Evolutionary conservation across 345 rosid genomes (phyloP), one percentile per base, ranked within the genome.

Genomic region (Triadica sebifera): DNA sequence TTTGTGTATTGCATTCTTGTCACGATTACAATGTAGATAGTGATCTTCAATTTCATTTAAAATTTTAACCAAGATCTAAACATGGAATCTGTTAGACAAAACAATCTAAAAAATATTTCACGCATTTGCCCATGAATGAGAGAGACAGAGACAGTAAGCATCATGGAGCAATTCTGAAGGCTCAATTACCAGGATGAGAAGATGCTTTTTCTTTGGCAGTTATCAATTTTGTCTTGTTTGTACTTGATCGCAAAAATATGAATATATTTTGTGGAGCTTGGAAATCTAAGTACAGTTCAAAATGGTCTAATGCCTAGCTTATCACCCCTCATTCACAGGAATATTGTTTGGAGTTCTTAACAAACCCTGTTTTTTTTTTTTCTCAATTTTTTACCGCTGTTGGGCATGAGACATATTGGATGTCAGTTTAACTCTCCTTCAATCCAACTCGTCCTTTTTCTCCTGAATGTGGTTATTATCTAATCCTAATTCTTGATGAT

Each of bases 381-480:
- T 22, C 8, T 39, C n/a, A 39, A 15, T 17, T 11, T 17, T n/a
- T 65, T 69, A 9, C 55, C 1, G 11, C 16, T 59, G 45, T 72
- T 20, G 59, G 15, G 16, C 20, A 12, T 3, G 6, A 50, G 61
- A 73, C 64, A 25, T 20, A n/a, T 50, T 50, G 59, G 57, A 20
- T 50, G 59, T 51, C n/a, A 52, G 20, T 5, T 29, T 8, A 12
- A 29, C n/a, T 37, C 51, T 16, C 75, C 47, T 38, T 16, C 62
- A 60, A 41, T 59, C 67, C 58, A 47, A 47, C 12, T 25, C 29
- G 34, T 49, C 67, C 57, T 47, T 72, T 45, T 16, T 61, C 61
- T 61, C 38, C 1, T 60, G 4, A 71, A 37, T 4, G 50, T 55
- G 39, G 50, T 37, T 37, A 34, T 1, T 51, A n/a, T 55, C 11